phyloP scores from a whole-genome alignment of 768 basidiomycete species.

The Imleria badia region DNA sequence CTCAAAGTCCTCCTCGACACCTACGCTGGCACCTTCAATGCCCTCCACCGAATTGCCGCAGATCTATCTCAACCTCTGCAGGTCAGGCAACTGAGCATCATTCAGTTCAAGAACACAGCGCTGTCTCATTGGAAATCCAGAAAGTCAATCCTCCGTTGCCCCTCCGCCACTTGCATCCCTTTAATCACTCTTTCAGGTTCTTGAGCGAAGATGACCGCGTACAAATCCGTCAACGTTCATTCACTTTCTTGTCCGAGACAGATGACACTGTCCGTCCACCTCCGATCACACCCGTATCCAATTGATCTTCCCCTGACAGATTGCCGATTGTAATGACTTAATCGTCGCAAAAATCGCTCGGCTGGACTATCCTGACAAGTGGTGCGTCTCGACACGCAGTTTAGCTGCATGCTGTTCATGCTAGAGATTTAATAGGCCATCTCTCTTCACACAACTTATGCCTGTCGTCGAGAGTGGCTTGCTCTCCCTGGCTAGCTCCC shows the following conservation, averaged over 20 bases:
- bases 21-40: slow-evolving; percentile 68
- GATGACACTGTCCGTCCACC: slow-evolving; percentile 64
- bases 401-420: not conserved
- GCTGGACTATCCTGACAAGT: slow-evolving; percentile 68
- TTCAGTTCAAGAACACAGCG: slow-evolving; percentile 86
- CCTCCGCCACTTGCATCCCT: not conserved
- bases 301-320: slow-evolving; percentile 35
- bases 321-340: slow-evolving; percentile 74
- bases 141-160: slow-evolving; percentile 48
- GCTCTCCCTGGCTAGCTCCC: slow-evolving; percentile 45
- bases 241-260: slow-evolving; percentile 70
- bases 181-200: slow-evolving; percentile 44
- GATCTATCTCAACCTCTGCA: slow-evolving; percentile 56
- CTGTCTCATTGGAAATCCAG: slow-evolving; percentile 73
- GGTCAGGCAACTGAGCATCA: slow-evolving; percentile 78
- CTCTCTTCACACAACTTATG: slow-evolving; percentile 43
- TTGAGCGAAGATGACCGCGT: slow-evolving; percentile 66
- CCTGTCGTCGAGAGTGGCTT: slow-evolving; percentile 53
- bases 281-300: not conserved
- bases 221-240: slow-evolving; percentile 62
- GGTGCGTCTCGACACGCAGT: slow-evolving; percentile 43
- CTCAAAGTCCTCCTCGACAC: slow-evolving; percentile 64
- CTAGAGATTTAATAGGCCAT: slow-evolving; percentile 16
- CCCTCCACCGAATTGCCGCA: slow-evolving; percentile 71
- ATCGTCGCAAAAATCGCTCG: slow-evolving; percentile 78